Conservation (phyloP, 768 basidiomycete genomes). For the Kwoniella dendrophila region DNA sequence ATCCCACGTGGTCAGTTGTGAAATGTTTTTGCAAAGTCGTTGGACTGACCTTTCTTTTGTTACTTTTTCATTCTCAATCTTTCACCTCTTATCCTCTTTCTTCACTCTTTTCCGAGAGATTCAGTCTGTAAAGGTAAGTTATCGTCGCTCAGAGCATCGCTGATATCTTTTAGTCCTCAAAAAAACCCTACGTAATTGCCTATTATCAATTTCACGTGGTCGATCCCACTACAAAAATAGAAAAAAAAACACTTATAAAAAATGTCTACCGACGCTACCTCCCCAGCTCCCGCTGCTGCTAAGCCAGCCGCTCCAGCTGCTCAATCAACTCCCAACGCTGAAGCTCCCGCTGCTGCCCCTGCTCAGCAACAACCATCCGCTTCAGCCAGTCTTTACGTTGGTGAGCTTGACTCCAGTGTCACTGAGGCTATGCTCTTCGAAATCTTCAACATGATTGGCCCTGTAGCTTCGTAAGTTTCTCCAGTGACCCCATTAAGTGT, state of each 20-base stretch:
- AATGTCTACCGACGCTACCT: constrained; percentile 39
- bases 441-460: constrained; percentile 99
- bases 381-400: constrained; percentile 85
- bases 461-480: constrained; percentile 81
- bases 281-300: constrained; percentile 41
- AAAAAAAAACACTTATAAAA: constrained; percentile 21
- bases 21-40: too few species aligned
- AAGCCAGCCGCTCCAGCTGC: constrained; percentile 35
- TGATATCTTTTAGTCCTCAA: constrained; percentile 20
- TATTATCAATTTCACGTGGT: constrained; percentile 45
- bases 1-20: too few species aligned
- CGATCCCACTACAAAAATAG: constrained; percentile 39
- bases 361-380: constrained; percentile 41
- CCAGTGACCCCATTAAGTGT: background rate
- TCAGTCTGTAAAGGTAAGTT: constrained; percentile 26
- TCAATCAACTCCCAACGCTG: constrained; percentile 38
- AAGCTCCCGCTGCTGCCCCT: constrained; percentile 36
- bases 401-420: constrained; percentile 96
- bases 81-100: constrained; percentile 7
- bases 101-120: constrained; percentile 17
- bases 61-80: background rate
- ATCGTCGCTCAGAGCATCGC: background rate
- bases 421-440: constrained; percentile 99
- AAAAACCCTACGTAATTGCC: constrained; percentile 54
- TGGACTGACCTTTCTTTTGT: too few species aligned